Conservation (phyloP, 441 rosid species). For the Brassica balearica region DNA sequence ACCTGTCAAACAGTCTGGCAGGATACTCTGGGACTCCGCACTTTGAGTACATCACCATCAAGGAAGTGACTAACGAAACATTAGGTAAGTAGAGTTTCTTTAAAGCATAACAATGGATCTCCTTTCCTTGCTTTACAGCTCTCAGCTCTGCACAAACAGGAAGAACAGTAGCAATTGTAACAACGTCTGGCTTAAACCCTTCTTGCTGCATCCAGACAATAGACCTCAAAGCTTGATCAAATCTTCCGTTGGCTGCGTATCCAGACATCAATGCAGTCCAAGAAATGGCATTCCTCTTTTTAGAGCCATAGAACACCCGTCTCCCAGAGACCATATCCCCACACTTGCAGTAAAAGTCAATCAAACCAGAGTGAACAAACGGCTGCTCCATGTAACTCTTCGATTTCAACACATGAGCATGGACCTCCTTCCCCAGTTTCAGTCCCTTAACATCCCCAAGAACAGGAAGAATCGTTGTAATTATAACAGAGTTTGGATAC, state of each 20-base stretch:
- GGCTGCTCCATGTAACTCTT: constrained; percentile 55
- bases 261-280: constrained; percentile 97
- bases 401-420: constrained; percentile 65
- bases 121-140: constrained; percentile 80
- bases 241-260: constrained; percentile 71
- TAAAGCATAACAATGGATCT: constrained; percentile 79
- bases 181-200: constrained; percentile 75
- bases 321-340: constrained; percentile 74
- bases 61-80: constrained; percentile 69
- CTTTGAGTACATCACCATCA: constrained; percentile 85
- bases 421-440: constrained; percentile 75
- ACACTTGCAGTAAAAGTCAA: constrained; percentile 89
- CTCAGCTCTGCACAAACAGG: constrained; percentile 76
- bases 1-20: constrained; percentile 56
- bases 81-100: constrained; percentile 77
- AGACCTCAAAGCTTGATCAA: constrained; percentile 84
- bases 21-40: constrained; percentile 64
- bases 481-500: constrained; percentile 68
- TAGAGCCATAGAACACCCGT: constrained; percentile 66
- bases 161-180: constrained; percentile 72
- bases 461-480: constrained; percentile 69
- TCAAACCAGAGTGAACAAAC: constrained; percentile 69
- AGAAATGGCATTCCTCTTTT: constrained; percentile 69
- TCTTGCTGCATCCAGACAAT: constrained; percentile 97
- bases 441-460: constrained; percentile 64